A percentile compares a stretch with the other conserved stretches of the same genome.
These are phyloP conservation scores for Suillus placidus DNA, from an alignment of 768 basidiomycete species.

Conservation along the genomic window DNA sequence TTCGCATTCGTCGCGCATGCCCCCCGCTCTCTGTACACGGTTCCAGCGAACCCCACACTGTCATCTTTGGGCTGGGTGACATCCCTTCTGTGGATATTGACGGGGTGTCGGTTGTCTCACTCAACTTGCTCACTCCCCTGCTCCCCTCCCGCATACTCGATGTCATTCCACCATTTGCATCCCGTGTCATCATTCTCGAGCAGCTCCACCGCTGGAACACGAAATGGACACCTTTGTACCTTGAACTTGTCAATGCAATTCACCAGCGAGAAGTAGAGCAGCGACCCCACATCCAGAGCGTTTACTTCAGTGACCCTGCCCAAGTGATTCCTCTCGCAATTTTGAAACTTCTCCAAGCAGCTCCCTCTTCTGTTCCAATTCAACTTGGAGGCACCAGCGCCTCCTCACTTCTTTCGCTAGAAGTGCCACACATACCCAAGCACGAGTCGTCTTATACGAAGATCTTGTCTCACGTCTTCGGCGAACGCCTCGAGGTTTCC, in stretches of 20 bases:
- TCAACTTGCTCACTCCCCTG: constrained; percentile 74
- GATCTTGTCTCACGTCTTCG: constrained; percentile 81
- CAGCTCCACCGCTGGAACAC: constrained; percentile 75
- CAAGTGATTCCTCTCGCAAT: constrained; percentile 47
- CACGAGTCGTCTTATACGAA: constrained; percentile 93
- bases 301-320: constrained; percentile 56
- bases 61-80: constrained; percentile 72
- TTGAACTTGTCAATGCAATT: constrained; percentile 75
- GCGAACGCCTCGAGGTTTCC: constrained; percentile 75
- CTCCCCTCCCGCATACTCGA: constrained; percentile 54
- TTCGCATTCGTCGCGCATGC: constrained; percentile 62
- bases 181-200: constrained; percentile 79
- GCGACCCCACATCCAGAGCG: constrained; percentile 61
- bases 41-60: constrained; percentile 59
- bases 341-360: constrained; percentile 52
- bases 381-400: constrained; percentile 47
- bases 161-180: constrained; percentile 62
- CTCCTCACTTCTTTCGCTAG: constrained; percentile 21
- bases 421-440: constrained; percentile 71
- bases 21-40: constrained; percentile 57
- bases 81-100: constrained; percentile 47
- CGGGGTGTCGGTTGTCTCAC: constrained; percentile 62
- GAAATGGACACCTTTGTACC: constrained; percentile 86
- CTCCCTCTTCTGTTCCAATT: constrained; percentile 45
- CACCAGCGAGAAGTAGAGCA: constrained; percentile 56